These are phyloP conservation scores for Auricularia sp. DNA, from an alignment of 768 basidiomycete genomes.

Conservation along the genomic window DNA sequence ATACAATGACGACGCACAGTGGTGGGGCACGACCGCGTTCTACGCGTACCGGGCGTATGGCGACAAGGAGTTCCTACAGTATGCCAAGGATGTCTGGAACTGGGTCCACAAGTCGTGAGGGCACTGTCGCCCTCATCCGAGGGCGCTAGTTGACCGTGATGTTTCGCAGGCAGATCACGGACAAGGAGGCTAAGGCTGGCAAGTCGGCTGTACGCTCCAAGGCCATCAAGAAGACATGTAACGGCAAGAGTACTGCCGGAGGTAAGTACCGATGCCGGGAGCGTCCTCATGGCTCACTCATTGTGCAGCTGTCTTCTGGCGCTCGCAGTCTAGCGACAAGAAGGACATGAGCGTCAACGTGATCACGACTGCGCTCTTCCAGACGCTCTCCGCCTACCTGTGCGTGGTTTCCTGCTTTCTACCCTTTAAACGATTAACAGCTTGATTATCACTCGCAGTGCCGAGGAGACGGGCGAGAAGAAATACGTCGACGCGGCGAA, in stretches of 20 bases:
- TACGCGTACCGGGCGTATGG: conserved; percentile 41
- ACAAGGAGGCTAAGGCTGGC: conserved; percentile 28
- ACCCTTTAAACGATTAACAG: background rate
- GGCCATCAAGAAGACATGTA: conserved; percentile 32
- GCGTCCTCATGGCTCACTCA: background rate
- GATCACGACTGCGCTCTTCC: conserved; percentile 7
- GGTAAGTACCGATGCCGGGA: conserved; percentile 15
- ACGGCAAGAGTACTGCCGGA: conserved; percentile 43
- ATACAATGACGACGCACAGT: conserved; percentile 14
- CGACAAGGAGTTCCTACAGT: conserved; percentile 31
- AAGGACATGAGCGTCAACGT: conserved; percentile 42
- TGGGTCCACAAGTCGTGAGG: conserved; percentile 35
- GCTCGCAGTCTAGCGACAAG: conserved; percentile 33
- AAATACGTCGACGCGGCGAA: conserved; percentile 40
- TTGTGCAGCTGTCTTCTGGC: conserved; percentile 37
- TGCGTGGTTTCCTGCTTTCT: background rate
- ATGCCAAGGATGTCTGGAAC: conserved; percentile 41
- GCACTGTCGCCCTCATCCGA: background rate
- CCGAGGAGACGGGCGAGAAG: conserved; percentile 33
- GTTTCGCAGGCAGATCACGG: conserved; percentile 32
- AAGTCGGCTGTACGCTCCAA: conserved; percentile 34
- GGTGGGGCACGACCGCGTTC: conserved; percentile 45
- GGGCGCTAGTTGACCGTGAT: background rate
- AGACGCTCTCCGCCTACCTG: background rate
- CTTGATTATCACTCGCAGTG: conserved; percentile 38